phyloP scores from a whole-genome alignment of 2,329 filamentous ascomycete genomes.

The Lasiodiplodia theobromae region DNA sequence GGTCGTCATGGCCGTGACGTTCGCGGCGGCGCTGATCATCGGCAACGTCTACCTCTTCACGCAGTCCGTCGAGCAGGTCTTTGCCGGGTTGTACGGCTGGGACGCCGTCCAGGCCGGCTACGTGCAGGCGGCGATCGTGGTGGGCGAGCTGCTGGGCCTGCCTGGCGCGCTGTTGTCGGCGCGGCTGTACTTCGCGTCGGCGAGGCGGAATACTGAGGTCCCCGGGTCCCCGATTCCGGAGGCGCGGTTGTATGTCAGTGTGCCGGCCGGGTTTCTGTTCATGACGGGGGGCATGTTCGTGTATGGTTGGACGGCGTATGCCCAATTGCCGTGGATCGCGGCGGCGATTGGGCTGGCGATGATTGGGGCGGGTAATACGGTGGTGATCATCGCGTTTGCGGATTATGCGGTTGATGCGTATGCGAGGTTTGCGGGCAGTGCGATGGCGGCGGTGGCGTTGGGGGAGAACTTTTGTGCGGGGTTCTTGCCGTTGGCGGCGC shows the following conservation, averaged over 20 bases:
- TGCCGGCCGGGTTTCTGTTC: conserved; percentile 54
- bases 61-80: conserved; percentile 56
- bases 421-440: conserved; percentile 57
- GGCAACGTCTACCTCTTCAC: conserved; percentile 60
- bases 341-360: conserved; percentile 56
- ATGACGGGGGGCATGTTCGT: conserved; percentile 59
- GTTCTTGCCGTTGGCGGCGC: conserved; percentile 56
- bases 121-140: conserved; percentile 54
- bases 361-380: conserved; percentile 59
- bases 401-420: conserved; percentile 61
- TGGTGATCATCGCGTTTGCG: conserved; percentile 54
- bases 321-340: conserved; percentile 54
- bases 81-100: conserved; percentile 50
- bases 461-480: conserved; percentile 59
- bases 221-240: conserved; percentile 43
- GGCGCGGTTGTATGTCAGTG: conserved; percentile 53
- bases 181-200: conserved; percentile 52
- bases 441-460: conserved; percentile 57
- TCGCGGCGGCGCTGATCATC: conserved; percentile 58
- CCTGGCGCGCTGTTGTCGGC: conserved; percentile 46
- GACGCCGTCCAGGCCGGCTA: conserved; percentile 52
- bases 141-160: conserved; percentile 55
- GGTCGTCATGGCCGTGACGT: conserved; percentile 56
- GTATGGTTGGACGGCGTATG: conserved; percentile 59
- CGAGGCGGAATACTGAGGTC: conserved; percentile 32